These are phyloP conservation scores for Aureobasidium pullulans DNA, from an alignment of 2,329 filamentous ascomycete species.

Conservation along the genomic window DNA sequence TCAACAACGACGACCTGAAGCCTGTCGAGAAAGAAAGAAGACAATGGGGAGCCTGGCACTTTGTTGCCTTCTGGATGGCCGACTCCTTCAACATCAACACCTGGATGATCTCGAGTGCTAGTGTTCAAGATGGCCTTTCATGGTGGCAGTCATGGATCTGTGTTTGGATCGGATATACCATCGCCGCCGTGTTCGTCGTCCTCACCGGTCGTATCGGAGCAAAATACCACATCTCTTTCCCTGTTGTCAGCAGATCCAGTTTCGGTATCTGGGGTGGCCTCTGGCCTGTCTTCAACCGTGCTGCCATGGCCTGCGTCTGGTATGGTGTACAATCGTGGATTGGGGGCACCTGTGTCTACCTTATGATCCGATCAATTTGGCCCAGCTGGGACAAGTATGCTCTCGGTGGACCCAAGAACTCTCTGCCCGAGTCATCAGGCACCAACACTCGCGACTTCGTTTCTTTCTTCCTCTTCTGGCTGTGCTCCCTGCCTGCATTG, in stretches of 20 bases:
- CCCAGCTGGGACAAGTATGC: conserved; percentile 37
- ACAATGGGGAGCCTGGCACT: conserved; percentile 83
- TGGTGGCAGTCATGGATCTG: conserved; percentile 44
- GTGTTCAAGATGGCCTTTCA: conserved; percentile 62
- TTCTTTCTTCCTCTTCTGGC: conserved; percentile 83
- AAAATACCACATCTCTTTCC: conserved; percentile 82
- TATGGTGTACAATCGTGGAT: conserved; percentile 83
- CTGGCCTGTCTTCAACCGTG: conserved; percentile 84
- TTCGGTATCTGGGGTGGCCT: conserved; percentile 86
- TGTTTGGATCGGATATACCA: conserved; percentile 62
- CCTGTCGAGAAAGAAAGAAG: conserved; percentile 70
- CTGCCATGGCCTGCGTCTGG: conserved; percentile 81
- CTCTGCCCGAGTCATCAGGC: conserved; percentile 56
- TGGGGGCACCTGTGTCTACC: conserved; percentile 60
- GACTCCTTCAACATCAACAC: conserved; percentile 70
- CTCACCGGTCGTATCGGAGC: conserved; percentile 77
- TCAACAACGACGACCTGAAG: conserved; percentile 58
- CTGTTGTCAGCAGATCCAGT: conserved; percentile 66
- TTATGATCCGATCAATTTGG: conserved; percentile 89
- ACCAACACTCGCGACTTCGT: conserved; percentile 69
- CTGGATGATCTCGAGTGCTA: conserved; percentile 64
- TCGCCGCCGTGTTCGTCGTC: conserved; percentile 68
- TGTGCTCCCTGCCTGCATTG: conserved; percentile 70
- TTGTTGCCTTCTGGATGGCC: conserved; percentile 75
- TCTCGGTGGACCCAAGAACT: conserved; percentile 50